Evolutionary conservation across 2,329 filamentous ascomycete genomes (phyloP).

Genomic region (Coniochaeta sp.): DNA sequence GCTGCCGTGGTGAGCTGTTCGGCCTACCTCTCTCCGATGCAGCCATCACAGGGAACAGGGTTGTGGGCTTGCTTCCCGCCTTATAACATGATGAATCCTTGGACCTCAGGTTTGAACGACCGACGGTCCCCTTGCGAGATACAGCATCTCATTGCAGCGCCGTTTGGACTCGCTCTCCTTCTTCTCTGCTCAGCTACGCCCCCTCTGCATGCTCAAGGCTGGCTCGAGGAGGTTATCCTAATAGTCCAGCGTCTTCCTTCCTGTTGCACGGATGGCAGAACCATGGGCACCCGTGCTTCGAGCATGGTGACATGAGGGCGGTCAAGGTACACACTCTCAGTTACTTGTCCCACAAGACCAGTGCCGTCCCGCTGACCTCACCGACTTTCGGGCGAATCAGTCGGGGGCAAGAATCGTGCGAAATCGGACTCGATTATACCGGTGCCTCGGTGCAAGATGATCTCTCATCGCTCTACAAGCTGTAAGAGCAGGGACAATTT

Average conservation of each 20-base stretch:
- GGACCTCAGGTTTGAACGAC: neutral
- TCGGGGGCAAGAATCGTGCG: neutral
- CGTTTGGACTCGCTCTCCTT: neutral
- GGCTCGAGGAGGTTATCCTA: neutral
- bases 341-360: neutral
- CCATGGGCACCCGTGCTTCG: neutral
- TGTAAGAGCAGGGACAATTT: neutral
- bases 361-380: neutral
- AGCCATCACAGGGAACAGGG: constrained; percentile 13
- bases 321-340: neutral
- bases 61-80: constrained; percentile 8
- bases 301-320: neutral
- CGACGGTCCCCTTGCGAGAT: neutral
- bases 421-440: constrained; percentile 4
- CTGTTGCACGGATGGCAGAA: neutral
- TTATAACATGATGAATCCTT: constrained; percentile 1
- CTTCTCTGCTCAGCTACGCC: neutral
- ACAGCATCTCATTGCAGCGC: neutral
- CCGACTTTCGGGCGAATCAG: neutral
- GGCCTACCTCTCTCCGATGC: constrained; percentile 12
- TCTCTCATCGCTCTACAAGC: constrained; percentile 1
- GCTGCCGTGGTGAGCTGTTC: constrained; percentile 10
- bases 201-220: neutral
- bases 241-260: neutral
- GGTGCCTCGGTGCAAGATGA: constrained; percentile 6